A percentile compares a stretch with the other conserved stretches of the same genome.
phyloP scores from a whole-genome alignment of 495 filamentous ascomycete genomes.

The Copromyces sp. region DNA sequence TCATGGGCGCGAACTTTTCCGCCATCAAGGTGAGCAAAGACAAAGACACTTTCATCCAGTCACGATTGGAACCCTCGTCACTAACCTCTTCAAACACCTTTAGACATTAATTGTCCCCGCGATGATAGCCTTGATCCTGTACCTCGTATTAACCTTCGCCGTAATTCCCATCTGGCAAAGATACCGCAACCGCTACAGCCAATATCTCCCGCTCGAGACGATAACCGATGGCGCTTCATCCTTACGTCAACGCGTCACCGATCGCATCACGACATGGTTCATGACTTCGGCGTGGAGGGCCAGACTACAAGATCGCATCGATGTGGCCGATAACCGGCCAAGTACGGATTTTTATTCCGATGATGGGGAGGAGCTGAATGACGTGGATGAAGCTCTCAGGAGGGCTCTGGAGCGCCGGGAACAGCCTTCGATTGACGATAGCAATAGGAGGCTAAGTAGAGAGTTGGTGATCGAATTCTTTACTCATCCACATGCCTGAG shows the following conservation, averaged over 20 bases:
- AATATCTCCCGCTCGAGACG: constrained; percentile 57
- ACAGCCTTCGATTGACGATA: constrained; percentile 34
- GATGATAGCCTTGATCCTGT: constrained; percentile 64
- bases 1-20: constrained; percentile 30
- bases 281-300: constrained; percentile 47
- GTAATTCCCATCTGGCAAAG: constrained; percentile 66
- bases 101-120: constrained; percentile 74
- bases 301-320: constrained; percentile 23
- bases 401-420: constrained; percentile 46
- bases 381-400: constrained; percentile 59
- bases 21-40: constrained; percentile 33
- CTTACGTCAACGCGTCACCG: constrained; percentile 50
- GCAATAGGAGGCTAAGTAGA: constrained; percentile 56
- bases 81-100: background rate
- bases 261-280: constrained; percentile 43
- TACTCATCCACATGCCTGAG: background rate
- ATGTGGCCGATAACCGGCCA: constrained; percentile 29
- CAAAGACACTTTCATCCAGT: background rate
- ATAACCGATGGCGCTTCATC: constrained; percentile 53
- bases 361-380: constrained; percentile 51
- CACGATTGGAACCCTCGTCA: background rate
- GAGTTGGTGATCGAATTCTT: constrained; percentile 39
- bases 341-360: constrained; percentile 40
- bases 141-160: constrained; percentile 58
- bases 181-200: constrained; percentile 63